Percentiles rank a stretch among this genome's conserved stretches.
phyloP scores from a whole-genome alignment of 176 grass and related monocot species.

The Oryza rufipogon region DNA sequence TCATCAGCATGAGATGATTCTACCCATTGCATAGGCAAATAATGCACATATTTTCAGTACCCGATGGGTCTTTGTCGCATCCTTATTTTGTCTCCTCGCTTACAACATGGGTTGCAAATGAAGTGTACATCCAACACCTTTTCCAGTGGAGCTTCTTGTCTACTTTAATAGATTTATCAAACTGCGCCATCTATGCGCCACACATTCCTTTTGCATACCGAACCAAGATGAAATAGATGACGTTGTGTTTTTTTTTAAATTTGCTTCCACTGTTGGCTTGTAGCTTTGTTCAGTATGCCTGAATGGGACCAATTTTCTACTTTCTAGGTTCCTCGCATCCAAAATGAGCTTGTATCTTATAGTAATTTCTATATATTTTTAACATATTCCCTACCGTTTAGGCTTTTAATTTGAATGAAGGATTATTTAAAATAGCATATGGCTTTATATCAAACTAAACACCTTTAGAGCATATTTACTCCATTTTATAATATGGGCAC shows the following conservation, averaged over 20 bases:
- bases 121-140: background rate
- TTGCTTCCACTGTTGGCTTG: background rate
- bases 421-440: background rate
- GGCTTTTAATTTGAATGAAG: background rate
- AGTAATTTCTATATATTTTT: background rate
- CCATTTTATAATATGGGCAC: conserved; percentile 16
- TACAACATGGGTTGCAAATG: background rate
- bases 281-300: background rate
- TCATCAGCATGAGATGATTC: background rate
- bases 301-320: background rate
- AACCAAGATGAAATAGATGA: background rate
- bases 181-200: background rate
- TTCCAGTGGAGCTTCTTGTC: background rate
- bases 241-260: background rate
- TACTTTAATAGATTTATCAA: background rate
- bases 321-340: background rate
- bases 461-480: background rate
- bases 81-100: background rate
- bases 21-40: background rate
- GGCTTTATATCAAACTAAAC: background rate
- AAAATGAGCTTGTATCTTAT: background rate
- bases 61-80: background rate
- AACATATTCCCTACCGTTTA: background rate
- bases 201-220: background rate
- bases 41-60: background rate